Conservation (phyloP, 108 stramenopile genomes). For the Nitzschia inconspicua region DNA sequence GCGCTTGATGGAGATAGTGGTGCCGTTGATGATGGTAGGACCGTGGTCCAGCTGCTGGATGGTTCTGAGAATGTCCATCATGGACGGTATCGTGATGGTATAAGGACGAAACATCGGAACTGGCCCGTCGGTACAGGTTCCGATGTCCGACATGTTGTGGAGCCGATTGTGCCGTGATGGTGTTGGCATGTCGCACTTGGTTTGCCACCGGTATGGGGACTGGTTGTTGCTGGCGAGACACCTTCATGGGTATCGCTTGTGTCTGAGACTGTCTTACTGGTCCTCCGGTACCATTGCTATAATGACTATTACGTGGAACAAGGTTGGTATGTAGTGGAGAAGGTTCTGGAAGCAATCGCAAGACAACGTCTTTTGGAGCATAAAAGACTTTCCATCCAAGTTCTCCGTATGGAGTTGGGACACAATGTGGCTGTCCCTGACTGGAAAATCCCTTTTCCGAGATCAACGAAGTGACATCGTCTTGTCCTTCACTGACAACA, state of each 20-base stretch:
- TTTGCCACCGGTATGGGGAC: background rate
- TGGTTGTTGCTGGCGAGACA: background rate
- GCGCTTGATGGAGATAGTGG: too few relatives aligned
- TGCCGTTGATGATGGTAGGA: background rate
- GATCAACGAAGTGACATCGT: slow-evolving; percentile 30
- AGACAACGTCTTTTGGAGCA: slow-evolving; percentile 32
- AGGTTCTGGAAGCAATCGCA: slow-evolving; percentile 12
- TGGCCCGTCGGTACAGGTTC: slow-evolving; percentile 13
- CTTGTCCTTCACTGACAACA: slow-evolving; percentile 36
- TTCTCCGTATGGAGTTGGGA: slow-evolving; percentile 53
- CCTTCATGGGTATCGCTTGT: slow-evolving; percentile 12
- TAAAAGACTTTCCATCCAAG: slow-evolving; percentile 59
- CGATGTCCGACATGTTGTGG: slow-evolving; percentile 14
- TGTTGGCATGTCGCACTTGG: background rate
- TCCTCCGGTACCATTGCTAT: slow-evolving; percentile 1
- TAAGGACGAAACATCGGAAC: slow-evolving; percentile 8
- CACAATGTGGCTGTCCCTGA: slow-evolving; percentile 27
- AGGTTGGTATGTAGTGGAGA: too few relatives aligned
- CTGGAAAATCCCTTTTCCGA: slow-evolving; percentile 35
- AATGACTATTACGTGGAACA: too few relatives aligned
- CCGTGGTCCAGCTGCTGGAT: background rate
- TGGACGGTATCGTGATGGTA: background rate
- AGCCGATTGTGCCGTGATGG: slow-evolving; percentile 12
- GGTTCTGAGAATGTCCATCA: too few relatives aligned
- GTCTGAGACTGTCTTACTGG: slow-evolving; percentile 1